Percentiles rank a stretch among this genome's conserved stretches.
These are phyloP conservation scores for Rhodotorula sphaerocarpa DNA, from an alignment of 768 basidiomycete species.

Conservation along the genomic window DNA sequence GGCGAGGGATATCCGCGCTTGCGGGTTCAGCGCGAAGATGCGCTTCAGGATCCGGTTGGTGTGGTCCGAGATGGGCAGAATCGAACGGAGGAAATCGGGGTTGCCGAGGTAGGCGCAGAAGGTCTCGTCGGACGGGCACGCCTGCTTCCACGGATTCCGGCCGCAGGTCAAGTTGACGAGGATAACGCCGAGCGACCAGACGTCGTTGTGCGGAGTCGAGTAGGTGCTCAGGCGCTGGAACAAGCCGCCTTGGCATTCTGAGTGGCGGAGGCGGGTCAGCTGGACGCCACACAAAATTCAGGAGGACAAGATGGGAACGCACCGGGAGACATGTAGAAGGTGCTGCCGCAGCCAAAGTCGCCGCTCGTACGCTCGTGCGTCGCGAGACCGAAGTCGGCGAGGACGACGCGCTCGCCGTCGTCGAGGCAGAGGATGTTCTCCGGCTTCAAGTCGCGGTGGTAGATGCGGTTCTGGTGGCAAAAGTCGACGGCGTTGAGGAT, in stretches of 20 bases:
- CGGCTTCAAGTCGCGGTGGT: constrained; percentile 94
- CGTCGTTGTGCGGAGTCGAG: constrained; percentile 74
- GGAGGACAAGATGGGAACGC: constrained; percentile 14
- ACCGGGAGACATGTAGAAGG: constrained; percentile 96
- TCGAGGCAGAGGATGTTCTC: constrained; percentile 78
- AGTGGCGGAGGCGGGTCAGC: constrained; percentile 20
- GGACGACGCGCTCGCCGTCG: constrained; percentile 59
- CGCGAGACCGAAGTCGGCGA: constrained; percentile 91
- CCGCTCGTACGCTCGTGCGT: constrained; percentile 74
- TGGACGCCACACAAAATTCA: constrained; percentile 29
- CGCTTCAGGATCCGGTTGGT: constrained; percentile 61
- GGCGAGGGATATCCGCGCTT: constrained; percentile 55
- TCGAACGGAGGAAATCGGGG: constrained; percentile 56
- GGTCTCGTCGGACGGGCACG: constrained; percentile 58
- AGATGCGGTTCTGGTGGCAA: constrained; percentile 83
- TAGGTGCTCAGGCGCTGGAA: constrained; percentile 49
- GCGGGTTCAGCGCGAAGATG: constrained; percentile 63
- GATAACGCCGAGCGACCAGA: constrained; percentile 88
- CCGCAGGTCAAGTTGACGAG: constrained; percentile 68
- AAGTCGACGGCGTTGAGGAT: constrained; percentile 87
- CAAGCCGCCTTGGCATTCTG: constrained; percentile 53
- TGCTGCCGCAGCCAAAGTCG: constrained; percentile 90
- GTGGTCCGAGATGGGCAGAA: constrained; percentile 64
- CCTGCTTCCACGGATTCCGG: constrained; percentile 68
- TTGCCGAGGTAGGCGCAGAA: constrained; percentile 68